These are phyloP conservation scores for Diaporthe amygdali DNA, from an alignment of 2,329 filamentous ascomycete genomes.

Conservation along the genomic window DNA sequence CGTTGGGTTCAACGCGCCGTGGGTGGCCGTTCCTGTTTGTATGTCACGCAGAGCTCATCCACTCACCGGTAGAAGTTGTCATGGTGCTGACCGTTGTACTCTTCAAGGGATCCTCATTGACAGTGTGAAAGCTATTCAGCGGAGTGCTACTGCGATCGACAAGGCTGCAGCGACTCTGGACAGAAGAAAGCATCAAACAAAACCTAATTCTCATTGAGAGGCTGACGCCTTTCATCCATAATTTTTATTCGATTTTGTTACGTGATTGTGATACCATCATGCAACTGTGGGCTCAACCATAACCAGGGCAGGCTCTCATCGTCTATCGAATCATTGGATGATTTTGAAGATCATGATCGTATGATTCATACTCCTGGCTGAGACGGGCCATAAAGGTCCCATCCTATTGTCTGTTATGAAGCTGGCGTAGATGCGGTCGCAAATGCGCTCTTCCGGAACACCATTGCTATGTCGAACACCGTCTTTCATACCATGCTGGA, in stretches of 20 bases:
- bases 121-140: constrained; percentile 18
- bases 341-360: neutral
- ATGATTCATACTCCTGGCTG: neutral
- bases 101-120: constrained; percentile 7
- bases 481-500: neutral
- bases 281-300: neutral
- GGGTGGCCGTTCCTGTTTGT: constrained; percentile 62
- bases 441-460: neutral
- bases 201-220: neutral
- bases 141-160: constrained; percentile 14
- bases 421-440: too few species aligned
- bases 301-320: too few species aligned
- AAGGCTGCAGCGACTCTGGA: constrained; percentile 19
- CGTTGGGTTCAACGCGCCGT: constrained; percentile 64
- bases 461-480: neutral
- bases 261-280: neutral
- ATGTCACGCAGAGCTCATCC: constrained; percentile 34
- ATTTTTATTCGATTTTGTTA: neutral
- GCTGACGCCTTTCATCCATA: neutral
- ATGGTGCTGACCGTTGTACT: neutral
- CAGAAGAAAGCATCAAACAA: neutral
- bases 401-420: neutral
- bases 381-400: neutral
- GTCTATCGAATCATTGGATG: neutral
- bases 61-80: neutral